phyloP scores from a whole-genome alignment of 768 basidiomycete species.

The Pisolithus tinctorius region DNA sequence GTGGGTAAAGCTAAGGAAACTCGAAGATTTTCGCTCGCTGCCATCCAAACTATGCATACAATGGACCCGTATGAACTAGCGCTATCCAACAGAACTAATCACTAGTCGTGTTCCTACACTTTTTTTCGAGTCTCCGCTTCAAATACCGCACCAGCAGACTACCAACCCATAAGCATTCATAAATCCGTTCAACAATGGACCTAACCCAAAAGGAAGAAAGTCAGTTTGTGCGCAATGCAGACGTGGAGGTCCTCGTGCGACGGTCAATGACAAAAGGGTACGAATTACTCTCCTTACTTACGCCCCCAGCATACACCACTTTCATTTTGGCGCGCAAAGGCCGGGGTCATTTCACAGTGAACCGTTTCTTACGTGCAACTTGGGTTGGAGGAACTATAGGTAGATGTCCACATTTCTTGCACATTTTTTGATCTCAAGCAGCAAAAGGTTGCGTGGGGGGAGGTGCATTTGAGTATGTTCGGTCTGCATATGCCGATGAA shows the following conservation, averaged over 20 bases:
- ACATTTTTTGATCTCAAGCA: neutral
- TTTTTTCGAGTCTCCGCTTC: neutral
- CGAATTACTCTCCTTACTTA: slow-evolving; percentile 55
- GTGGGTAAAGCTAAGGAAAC: no score
- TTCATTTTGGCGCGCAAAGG: slow-evolving; percentile 51
- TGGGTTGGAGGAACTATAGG: slow-evolving; percentile 66
- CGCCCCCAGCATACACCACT: slow-evolving; percentile 53
- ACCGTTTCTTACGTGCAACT: slow-evolving; percentile 60
- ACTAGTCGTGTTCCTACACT: no score
- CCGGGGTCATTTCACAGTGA: slow-evolving; percentile 47
- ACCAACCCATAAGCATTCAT: no score
- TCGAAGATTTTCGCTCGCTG: no score
- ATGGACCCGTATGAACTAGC: no score
- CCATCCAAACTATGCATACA: no score
- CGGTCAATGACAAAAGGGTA: slow-evolving; percentile 63
- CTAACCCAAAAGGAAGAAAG: no score
- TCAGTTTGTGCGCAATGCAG: slow-evolving; percentile 38
- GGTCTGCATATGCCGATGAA: slow-evolving; percentile 48
- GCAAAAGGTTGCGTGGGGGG: slow-evolving; percentile 33
- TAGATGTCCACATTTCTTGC: neutral
- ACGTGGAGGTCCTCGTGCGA: slow-evolving; percentile 61
- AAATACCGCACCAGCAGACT: no score
- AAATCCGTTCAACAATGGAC: no score
- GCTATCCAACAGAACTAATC: no score
- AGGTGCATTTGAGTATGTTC: slow-evolving; percentile 54